A percentile compares a stretch with the other conserved stretches of the same genome.
Conservation (phyloP, 2,329 filamentous ascomycete species). For the Xylaria multiplex region DNA sequence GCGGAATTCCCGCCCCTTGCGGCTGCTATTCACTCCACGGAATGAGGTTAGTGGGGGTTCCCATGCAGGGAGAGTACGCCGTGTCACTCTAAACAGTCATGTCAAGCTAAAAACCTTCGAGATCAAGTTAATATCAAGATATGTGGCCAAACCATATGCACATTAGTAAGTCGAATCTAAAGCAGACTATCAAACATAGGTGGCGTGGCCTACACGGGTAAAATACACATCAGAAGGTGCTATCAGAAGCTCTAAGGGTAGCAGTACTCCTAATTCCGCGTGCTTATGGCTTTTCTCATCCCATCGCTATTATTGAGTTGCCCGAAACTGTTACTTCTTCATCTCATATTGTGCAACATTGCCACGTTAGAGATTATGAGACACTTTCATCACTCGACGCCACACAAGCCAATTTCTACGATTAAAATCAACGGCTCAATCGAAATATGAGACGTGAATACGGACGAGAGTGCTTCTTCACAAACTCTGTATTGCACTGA, state of each 20-base stretch:
- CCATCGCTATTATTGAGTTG: not conserved
- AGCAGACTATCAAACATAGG: not conserved
- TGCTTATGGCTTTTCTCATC: conserved; percentile 4
- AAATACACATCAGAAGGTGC: not conserved
- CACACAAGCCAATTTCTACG: not conserved
- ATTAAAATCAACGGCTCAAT: not conserved
- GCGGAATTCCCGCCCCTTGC: not conserved
- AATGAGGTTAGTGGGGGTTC: not conserved
- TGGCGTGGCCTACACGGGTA: not conserved
- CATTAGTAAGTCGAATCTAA: not conserved
- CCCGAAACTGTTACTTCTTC: conserved; percentile 11
- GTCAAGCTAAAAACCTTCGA: not conserved
- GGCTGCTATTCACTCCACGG: conserved; percentile 10
- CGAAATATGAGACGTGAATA: not conserved
- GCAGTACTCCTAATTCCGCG: not conserved
- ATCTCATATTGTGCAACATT: conserved; percentile 11
- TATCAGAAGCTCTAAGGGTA: conserved; percentile 1
- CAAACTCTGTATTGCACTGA: not conserved
- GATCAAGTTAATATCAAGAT: not conserved
- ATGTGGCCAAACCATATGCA: not conserved
- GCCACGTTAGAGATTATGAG: not conserved
- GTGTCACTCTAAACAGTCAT: not conserved
- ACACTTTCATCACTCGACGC: not conserved
- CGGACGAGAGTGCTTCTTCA: not conserved
- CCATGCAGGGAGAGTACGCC: not conserved